phyloP scores from a whole-genome alignment of 148 eudicot genomes.

The Silene uniflora region DNA sequence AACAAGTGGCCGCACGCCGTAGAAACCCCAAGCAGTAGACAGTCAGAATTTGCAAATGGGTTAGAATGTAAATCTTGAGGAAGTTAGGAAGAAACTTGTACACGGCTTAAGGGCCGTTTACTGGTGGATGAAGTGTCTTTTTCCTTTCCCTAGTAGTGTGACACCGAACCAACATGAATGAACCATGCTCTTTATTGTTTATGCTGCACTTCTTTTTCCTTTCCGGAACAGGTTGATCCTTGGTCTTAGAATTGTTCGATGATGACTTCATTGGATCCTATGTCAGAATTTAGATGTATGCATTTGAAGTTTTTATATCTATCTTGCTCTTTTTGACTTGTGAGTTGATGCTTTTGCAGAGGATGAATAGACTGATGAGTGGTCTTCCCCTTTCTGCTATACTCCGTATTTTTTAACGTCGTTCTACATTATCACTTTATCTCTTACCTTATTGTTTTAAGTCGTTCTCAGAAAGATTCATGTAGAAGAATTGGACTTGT shows the following conservation, averaged over 20 bases:
- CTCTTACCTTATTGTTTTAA: not conserved
- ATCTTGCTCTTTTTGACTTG: not conserved
- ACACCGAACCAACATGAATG: constrained; percentile 13
- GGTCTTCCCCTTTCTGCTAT: not conserved
- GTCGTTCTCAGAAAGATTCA: not conserved
- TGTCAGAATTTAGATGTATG: constrained; percentile 14
- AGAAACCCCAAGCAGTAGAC: constrained; percentile 52
- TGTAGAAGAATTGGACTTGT: not conserved
- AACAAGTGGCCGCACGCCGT: constrained; percentile 61
- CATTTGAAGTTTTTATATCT: not conserved
- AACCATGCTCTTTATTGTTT: constrained; percentile 5
- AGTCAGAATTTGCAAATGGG: constrained; percentile 9
- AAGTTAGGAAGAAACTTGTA: constrained; percentile 20
- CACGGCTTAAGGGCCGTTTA: not conserved
- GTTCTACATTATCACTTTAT: not conserved
- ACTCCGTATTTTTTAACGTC: not conserved
- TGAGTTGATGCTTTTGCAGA: not conserved
- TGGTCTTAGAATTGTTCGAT: not conserved
- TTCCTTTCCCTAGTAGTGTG: not conserved
- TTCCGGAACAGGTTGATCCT: not conserved
- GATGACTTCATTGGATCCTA: constrained; percentile 5
- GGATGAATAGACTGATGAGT: not conserved
- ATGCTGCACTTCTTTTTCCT: not conserved
- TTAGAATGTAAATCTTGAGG: constrained; percentile 26
- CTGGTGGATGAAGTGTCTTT: constrained; percentile 16